Evolutionary conservation across 768 basidiomycete species (phyloP).

Genomic region (Pisolithus sp.): DNA sequence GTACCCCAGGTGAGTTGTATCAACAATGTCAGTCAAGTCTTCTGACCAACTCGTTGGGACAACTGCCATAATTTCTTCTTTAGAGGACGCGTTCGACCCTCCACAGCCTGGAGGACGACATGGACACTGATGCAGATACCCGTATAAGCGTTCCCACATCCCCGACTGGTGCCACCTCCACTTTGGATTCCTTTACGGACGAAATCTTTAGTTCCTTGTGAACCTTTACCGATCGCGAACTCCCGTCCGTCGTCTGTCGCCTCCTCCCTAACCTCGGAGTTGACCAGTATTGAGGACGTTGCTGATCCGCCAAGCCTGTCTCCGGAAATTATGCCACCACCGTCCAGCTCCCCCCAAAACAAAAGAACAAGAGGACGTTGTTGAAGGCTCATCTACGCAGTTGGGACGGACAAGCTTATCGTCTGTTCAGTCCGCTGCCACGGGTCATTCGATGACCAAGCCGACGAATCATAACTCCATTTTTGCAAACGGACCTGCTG

Average conservation of each 20-base stretch:
- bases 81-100: no score
- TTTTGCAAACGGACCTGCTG: neutral
- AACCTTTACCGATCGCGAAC: neutral
- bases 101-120: neutral
- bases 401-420: neutral
- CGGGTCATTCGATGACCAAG: neutral
- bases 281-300: neutral
- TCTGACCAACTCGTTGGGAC: neutral
- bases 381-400: neutral
- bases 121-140: neutral
- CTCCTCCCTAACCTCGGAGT: neutral
- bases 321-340: slow-evolving; percentile 2
- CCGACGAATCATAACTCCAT: neutral
- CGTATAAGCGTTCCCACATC: neutral
- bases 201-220: neutral
- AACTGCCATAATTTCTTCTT: no score
- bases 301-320: neutral
- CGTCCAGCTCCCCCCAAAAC: neutral
- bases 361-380: neutral
- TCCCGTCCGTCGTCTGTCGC: neutral
- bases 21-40: no score
- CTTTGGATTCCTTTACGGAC: neutral
- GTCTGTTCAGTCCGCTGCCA: neutral
- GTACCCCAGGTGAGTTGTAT: slow-evolving; percentile 15
- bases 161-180: neutral